Evolutionary conservation across 257 asterid genomes (phyloP).

Genomic region (Verbascum thapsus): DNA sequence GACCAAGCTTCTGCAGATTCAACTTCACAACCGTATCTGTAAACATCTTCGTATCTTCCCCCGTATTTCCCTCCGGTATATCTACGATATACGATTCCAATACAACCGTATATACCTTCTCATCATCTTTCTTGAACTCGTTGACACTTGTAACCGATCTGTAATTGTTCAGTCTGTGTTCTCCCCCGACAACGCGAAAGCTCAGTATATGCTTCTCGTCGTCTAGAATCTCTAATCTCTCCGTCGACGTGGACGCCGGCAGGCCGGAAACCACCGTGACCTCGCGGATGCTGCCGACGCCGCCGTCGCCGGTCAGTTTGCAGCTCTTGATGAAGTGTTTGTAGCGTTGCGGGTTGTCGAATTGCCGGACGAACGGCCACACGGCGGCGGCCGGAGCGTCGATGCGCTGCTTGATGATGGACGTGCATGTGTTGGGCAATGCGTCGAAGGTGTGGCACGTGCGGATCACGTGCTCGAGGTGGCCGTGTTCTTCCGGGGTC

Average conservation of each 20-base stretch:
- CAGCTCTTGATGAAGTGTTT: conserved; percentile 94
- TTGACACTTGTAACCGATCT: conserved; percentile 76
- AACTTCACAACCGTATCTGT: conserved; percentile 85
- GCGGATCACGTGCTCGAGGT: conserved; percentile 49
- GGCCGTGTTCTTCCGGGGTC: conserved; percentile 55
- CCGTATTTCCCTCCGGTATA: conserved; percentile 87
- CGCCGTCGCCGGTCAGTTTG: conserved; percentile 71
- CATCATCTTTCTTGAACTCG: conserved; percentile 44
- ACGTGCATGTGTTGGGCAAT: conserved; percentile 68
- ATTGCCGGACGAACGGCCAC: conserved; percentile 80
- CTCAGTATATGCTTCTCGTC: conserved; percentile 66
- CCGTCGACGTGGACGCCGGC: conserved; percentile 92
- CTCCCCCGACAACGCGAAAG: conserved; percentile 89
- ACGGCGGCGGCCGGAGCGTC: conserved; percentile 71
- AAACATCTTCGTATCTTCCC: conserved; percentile 81
- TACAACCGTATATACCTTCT: conserved; percentile 51
- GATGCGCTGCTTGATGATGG: conserved; percentile 64
- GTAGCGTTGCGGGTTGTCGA: conserved; percentile 86
- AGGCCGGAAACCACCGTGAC: conserved; percentile 86
- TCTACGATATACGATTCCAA: conserved; percentile 85
- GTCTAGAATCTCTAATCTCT: conserved; percentile 81
- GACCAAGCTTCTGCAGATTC: conserved; percentile 79
- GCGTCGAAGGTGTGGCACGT: conserved; percentile 65
- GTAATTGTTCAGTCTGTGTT: conserved; percentile 77
- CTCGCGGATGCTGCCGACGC: conserved; percentile 84